These are phyloP conservation scores for Piloderma croceum DNA, from an alignment of 768 basidiomycete genomes.

Conservation along the genomic window DNA sequence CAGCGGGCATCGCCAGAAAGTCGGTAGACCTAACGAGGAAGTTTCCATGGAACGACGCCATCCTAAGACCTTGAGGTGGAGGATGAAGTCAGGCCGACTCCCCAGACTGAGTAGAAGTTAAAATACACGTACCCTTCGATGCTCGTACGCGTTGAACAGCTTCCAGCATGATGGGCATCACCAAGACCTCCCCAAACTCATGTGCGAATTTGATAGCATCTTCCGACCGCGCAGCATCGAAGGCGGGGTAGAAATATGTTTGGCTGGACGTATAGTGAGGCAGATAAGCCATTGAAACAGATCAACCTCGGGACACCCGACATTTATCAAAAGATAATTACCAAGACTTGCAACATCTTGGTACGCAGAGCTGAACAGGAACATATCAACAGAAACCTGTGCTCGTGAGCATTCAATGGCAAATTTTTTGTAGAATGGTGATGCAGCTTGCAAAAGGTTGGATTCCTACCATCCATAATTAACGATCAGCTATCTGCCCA, in stretches of 20 bases:
- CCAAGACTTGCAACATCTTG: constrained; percentile 59
- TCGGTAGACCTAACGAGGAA: constrained; percentile 57
- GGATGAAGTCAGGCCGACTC: not conserved
- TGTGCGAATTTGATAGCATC: constrained; percentile 64
- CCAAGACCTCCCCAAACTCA: constrained; percentile 57
- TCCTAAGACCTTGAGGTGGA: constrained; percentile 33
- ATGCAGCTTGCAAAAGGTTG: constrained; percentile 49
- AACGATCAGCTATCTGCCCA: not conserved
- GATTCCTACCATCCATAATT: constrained; percentile 39
- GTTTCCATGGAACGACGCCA: constrained; percentile 59
- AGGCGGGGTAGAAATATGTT: constrained; percentile 66
- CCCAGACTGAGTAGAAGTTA: not conserved
- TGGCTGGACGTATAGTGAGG: constrained; percentile 66
- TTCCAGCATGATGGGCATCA: constrained; percentile 57
- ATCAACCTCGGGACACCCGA: not conserved
- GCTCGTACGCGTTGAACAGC: constrained; percentile 68
- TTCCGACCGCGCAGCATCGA: constrained; percentile 55
- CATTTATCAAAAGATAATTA: constrained; percentile 16
- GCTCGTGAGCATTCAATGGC: constrained; percentile 61
- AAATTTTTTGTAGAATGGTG: constrained; percentile 62
- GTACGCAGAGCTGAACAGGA: constrained; percentile 55
- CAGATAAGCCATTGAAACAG: constrained; percentile 37
- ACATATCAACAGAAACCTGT: constrained; percentile 68
- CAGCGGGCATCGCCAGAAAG: constrained; percentile 49
- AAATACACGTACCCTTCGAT: constrained; percentile 35